These are phyloP conservation scores for Platismatia glauca DNA, from an alignment of 495 filamentous ascomycete genomes.

Conservation along the genomic window DNA sequence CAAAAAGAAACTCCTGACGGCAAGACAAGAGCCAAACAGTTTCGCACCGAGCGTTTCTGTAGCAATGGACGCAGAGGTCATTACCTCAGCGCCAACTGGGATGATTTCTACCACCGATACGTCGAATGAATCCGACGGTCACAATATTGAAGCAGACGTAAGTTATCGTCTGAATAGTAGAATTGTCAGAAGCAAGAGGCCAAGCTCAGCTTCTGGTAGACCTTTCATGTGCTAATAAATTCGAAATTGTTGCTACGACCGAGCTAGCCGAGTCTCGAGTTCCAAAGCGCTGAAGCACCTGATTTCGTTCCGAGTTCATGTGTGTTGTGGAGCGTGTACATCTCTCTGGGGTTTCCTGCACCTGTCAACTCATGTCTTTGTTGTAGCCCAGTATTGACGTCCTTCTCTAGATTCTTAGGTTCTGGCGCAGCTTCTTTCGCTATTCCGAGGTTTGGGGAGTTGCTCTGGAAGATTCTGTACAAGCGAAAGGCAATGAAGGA, in stretches of 20 bases:
- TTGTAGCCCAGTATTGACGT: background rate
- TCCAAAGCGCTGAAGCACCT: background rate
- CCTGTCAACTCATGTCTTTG: constrained; percentile 4
- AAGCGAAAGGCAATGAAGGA: constrained; percentile 13
- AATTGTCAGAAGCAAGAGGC: background rate
- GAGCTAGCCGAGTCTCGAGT: background rate
- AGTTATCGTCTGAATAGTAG: background rate
- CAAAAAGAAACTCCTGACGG: background rate
- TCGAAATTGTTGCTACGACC: background rate
- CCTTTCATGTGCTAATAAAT: background rate
- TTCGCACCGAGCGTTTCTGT: background rate
- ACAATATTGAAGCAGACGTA: background rate
- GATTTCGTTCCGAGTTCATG: constrained; percentile 12
- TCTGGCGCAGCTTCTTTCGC: background rate
- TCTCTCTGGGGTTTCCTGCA: constrained; percentile 1
- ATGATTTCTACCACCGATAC: background rate
- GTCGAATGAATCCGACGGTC: background rate
- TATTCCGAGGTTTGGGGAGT: background rate
- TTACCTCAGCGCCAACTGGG: background rate
- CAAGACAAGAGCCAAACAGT: background rate
- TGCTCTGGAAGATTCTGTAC: constrained; percentile 1
- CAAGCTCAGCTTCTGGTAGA: background rate
- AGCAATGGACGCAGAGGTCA: background rate
- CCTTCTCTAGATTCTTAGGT: background rate
- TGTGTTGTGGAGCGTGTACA: constrained; percentile 7